Base-by-base conservation (phyloP, 345 rosid genomes). In the Aethionema arabicum region DNA sequence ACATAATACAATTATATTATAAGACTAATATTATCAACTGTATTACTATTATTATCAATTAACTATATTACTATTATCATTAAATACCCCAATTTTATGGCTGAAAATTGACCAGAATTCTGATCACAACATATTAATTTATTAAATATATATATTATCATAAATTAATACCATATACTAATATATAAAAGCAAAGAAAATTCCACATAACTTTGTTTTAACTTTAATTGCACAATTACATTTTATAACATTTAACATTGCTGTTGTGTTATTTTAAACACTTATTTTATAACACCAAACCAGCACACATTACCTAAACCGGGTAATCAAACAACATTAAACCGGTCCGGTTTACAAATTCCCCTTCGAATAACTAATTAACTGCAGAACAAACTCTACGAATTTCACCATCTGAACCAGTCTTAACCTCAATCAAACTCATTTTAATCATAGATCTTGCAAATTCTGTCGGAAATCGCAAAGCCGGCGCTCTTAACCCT, bases 391-490 rank as follows among this genome's bases (percentile, higher is more conserved):
- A 76, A 14, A 73, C 41, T 35, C 56, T 70, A 13, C 80, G 75
- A 70, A 79, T 79, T 69, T 79, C 83, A 11, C 83, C 80, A 7
- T 46, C 37, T 0, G 74, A 39, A 0, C 78, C 77, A 0, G 80
- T 76, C 56, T 79, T 79, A 4, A 79, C 74, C 5, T 59, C 78
- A 44, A 68, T 76, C 9, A 58, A 61, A 27, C 83, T 71, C 78
- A 79, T 76, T 59, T 76, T 79, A 5, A 41, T 61, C 83, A 79
- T 79, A 8, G 83, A 79, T 37, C 68, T 70, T 0, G 30, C 78
- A 56, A 79, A 79, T 61, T 79, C 68, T 3, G 11, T 4, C 33
- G 58, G 46, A 11, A 70, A 63, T 21, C 0, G 0, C 12, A 62
- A 15, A 55, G 47, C 12, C 35, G 74, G 68, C 27, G 8, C 33